Evolutionary conservation across 2,329 filamentous ascomycete species (phyloP), one percentile per base, ranked within the genome.

Genomic region (Lachnellula occidentalis): DNA sequence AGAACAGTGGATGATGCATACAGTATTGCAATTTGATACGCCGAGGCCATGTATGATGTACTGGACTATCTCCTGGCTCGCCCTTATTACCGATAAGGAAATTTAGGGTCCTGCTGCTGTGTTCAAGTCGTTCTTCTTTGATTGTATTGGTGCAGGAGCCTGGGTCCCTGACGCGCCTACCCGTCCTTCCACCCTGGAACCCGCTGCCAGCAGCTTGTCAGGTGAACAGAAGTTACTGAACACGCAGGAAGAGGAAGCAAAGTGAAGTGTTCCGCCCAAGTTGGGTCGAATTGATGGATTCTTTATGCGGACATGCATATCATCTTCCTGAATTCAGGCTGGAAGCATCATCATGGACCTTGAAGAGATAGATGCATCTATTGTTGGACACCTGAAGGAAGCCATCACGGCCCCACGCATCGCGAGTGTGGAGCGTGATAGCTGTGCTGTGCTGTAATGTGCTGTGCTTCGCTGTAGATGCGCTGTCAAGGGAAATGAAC

Each of bases 161-260:
- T 41, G 39, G 34, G 22, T 37, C 19, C 46, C 27, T 43, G 31
- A 54, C 14, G 51, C 48, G 45, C 46, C 46, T 45, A 37, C 46
- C 51, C 51, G 46, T 34, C 39, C 24, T 37, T 48, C 8, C 8
- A 31, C 9, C 27, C 27, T 31, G 8, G 27, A 31, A 31, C 27
- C 27, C 27, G 27, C 27, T 31, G 27, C 9, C 27, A 31, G 27
- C 37, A 42, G 15, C 45, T 45, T 48, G 39, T 54, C 51, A 54
- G 51, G 51, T 49, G 51, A 49, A 54, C 50, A 50, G 39, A 39
- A n/a, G n/a, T n/a, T n/a, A n/a, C n/a, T n/a, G n/a, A n/a, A 19
- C 27, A 19, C n/a, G 19, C 14, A 39, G 27, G 42, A 9, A 37
- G 24, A 21, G 21, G 31, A 54, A 39, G 51, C 51, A 54, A 14